These are phyloP conservation scores for Arabidopsis hybrid DNA, from an alignment of 441 rosid genomes.

Conservation along the genomic window DNA sequence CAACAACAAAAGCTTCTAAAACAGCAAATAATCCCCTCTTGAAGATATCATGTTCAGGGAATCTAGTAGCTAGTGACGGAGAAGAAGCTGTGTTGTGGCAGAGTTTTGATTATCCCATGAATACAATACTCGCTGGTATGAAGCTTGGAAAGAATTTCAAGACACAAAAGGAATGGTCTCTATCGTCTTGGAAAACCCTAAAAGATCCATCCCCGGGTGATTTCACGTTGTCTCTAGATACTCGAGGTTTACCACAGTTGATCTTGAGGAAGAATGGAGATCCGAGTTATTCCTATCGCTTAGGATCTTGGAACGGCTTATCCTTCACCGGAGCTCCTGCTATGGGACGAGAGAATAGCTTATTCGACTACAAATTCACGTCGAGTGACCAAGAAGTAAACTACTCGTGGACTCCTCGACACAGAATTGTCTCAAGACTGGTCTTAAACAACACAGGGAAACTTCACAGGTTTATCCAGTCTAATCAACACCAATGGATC, in stretches of 20 bases:
- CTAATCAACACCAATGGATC: slow-evolving; percentile 49
- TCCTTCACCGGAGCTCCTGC: slow-evolving; percentile 58
- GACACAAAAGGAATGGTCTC: slow-evolving; percentile 44
- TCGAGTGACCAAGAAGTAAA: slow-evolving; percentile 36
- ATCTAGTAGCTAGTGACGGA: slow-evolving; percentile 43
- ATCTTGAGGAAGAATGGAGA: slow-evolving; percentile 38
- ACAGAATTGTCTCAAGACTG: slow-evolving; percentile 26
- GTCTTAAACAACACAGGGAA: slow-evolving; percentile 34
- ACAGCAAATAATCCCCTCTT: slow-evolving; percentile 19
- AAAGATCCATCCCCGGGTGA: slow-evolving; percentile 65
- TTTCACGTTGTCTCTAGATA: slow-evolving; percentile 45
- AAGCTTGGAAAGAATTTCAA: slow-evolving; percentile 55
- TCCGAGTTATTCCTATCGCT: slow-evolving; percentile 47
- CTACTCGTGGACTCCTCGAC: slow-evolving; percentile 34
- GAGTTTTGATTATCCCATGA: slow-evolving; percentile 66
- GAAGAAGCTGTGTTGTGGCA: slow-evolving; percentile 51
- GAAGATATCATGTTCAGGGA: slow-evolving; percentile 28
- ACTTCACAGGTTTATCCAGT: slow-evolving; percentile 33
- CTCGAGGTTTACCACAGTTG: slow-evolving; percentile 55
- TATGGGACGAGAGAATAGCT: slow-evolving; percentile 48
- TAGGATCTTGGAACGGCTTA: slow-evolving; percentile 69
- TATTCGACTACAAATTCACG: slow-evolving; percentile 38
- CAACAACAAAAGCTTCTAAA: slow-evolving; percentile 29
- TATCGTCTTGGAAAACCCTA: slow-evolving; percentile 63
- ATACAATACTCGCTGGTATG: slow-evolving; percentile 54